A percentile compares a stretch with the other conserved stretches of the same genome.
Conservation (phyloP, 768 basidiomycete genomes). For the Boletus coccyginus region DNA sequence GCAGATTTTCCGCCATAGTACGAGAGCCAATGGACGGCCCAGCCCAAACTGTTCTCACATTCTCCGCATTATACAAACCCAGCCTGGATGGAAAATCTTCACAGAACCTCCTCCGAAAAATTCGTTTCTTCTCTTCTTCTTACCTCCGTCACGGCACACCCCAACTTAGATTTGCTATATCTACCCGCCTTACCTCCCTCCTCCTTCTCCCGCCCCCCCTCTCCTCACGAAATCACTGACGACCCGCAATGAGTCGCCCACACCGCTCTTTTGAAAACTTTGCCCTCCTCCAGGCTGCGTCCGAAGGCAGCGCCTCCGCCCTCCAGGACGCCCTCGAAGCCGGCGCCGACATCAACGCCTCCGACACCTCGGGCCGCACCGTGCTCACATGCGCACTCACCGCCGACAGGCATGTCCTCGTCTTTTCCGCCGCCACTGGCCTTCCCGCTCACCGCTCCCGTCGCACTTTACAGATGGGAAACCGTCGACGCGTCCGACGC, state of each 20-base stretch:
- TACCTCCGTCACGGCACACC: constrained; percentile 1
- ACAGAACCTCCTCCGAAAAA: constrained; percentile 1
- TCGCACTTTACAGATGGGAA: constrained; percentile 51
- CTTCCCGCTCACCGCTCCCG: not conserved
- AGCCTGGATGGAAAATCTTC: constrained; percentile 21
- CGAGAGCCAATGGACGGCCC: not conserved
- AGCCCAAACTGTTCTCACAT: not conserved
- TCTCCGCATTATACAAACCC: constrained; percentile 27
- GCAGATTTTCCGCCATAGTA: too few relatives aligned
- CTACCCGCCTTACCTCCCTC: constrained; percentile 14
- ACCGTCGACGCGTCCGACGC: constrained; percentile 67
- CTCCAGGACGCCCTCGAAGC: constrained; percentile 51
- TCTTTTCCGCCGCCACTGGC: constrained; percentile 2
- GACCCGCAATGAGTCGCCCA: constrained; percentile 36
- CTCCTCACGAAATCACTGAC: constrained; percentile 29
- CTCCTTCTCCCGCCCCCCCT: not conserved
- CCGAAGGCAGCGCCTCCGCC: constrained; percentile 52
- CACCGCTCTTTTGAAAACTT: constrained; percentile 40
- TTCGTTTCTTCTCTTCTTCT: constrained; percentile 5
- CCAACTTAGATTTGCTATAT: constrained; percentile 10
- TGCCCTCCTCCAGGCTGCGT: constrained; percentile 53
- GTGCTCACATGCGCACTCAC: constrained; percentile 68
- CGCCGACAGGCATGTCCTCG: constrained; percentile 58
- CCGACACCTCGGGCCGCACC: constrained; percentile 59
- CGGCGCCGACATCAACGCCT: constrained; percentile 68